Evolutionary conservation across 2,329 filamentous ascomycete species (phyloP), one percentile per base, ranked within the genome.

Genomic region (Pestalotiopsis fici): DNA sequence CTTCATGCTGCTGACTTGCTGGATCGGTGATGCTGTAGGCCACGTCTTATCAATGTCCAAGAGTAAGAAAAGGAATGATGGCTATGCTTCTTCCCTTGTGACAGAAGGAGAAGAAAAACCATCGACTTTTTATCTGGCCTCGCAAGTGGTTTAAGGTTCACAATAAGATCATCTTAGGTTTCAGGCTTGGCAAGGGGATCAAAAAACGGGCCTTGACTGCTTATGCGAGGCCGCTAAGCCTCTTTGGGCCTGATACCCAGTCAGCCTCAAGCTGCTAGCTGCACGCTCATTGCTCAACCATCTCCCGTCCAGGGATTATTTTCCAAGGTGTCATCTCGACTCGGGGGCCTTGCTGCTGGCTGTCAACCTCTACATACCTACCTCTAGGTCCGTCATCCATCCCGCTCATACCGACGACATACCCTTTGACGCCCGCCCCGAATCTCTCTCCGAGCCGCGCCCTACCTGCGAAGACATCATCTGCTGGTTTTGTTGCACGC

Each of bases 111-210:
- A 50, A 50, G 43, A 50, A 21, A 50, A 50, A 18, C n/a, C 43
- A n/a, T 18, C 18, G 15, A n/a, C n/a, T 50, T 50, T 50, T 50
- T 50, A 50, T 50, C 18, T 50, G 43, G n/a, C 43, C 18, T 21
- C 43, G 43, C 43, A 50, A n/a, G 11, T 50, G 18, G 15, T 57
- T 57, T 31, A 27, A 31, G 27, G 27, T 57, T 61, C 31, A 35
- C 25, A 35, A 35, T 35, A 61, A 35, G 37, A 63, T 23, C n/a
- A 47, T 47, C 47, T 43, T 43, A 54, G 31, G 47, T 55, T 47
- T 54, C 39, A 56, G 61, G 61, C 61, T 64, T 64, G 47, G 61
- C 61, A 64, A 64, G 61, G 57, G 61, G 61, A 55, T 43, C 28
- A 54, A 56, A 64, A n/a, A 47, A 21, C 18, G 61, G 47, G 47